Conservation (phyloP, 1,284 basidiomycete species). For the Cryptococcus wingfieldii region DNA sequence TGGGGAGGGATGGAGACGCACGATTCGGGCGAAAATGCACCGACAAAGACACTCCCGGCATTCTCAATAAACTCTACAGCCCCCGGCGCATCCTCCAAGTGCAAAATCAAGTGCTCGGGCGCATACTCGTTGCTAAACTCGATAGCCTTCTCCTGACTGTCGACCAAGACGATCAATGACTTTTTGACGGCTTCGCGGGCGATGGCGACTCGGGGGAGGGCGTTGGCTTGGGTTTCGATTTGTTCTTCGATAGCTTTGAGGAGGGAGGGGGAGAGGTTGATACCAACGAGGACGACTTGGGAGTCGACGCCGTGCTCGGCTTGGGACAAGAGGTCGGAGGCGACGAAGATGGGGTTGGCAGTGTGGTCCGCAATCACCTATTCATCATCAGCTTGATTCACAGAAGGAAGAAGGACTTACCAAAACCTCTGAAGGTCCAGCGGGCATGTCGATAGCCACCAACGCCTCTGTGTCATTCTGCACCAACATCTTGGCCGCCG, state of each 20-base stretch:
- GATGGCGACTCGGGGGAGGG: slow-evolving; percentile 82
- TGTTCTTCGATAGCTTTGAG: slow-evolving; percentile 75
- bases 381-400: not conserved
- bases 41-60: slow-evolving; percentile 95
- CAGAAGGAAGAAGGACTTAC: slow-evolving; percentile 54
- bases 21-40: slow-evolving; percentile 91
- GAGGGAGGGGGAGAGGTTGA: slow-evolving; percentile 62
- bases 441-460: slow-evolving; percentile 98
- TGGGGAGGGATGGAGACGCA: slow-evolving; percentile 38
- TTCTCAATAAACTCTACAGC: slow-evolving; percentile 71
- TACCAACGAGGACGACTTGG: slow-evolving; percentile 87
- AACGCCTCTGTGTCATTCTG: slow-evolving; percentile 98
- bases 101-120: slow-evolving; percentile 91
- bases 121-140: slow-evolving; percentile 95
- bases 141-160: slow-evolving; percentile 69
- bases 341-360: slow-evolving; percentile 84
- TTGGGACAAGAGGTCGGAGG: slow-evolving; percentile 93
- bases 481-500: slow-evolving; percentile 98
- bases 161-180: slow-evolving; percentile 78
- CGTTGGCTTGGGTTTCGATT: slow-evolving; percentile 82
- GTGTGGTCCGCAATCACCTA: slow-evolving; percentile 89
- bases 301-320: slow-evolving; percentile 98
- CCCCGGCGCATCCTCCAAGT: slow-evolving; percentile 67
- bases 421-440: slow-evolving; percentile 93
- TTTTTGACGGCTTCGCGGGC: slow-evolving; percentile 86